These are phyloP conservation scores for Nigrospora osmanthi DNA, from an alignment of 2,329 filamentous ascomycete species.

Conservation along the genomic window DNA sequence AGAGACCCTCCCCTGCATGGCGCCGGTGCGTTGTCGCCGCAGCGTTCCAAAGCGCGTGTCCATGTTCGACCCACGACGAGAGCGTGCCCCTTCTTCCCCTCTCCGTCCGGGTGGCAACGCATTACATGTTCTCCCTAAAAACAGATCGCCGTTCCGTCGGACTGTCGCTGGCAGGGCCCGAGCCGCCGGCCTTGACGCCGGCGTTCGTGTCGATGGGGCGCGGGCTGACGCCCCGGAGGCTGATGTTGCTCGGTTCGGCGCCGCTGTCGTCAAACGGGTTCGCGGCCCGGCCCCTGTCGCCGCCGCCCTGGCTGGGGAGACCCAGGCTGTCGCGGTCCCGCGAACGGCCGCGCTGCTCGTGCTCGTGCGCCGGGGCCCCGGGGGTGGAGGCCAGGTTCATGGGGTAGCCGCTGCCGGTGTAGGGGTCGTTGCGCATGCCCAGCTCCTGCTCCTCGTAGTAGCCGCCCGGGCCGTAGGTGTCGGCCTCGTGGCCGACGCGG, in stretches of 20 bases:
- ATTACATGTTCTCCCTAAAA: constrained; percentile 61
- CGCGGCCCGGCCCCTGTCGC: constrained; percentile 24
- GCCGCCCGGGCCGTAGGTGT: constrained; percentile 48
- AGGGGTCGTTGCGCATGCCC: constrained; percentile 31
- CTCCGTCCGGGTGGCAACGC: neutral
- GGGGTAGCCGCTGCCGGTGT: constrained; percentile 31
- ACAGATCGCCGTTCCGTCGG: constrained; percentile 62
- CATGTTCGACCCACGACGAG: neutral
- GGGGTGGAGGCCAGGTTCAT: constrained; percentile 38
- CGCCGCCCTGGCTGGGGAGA: constrained; percentile 31
- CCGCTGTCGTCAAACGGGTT: constrained; percentile 68
- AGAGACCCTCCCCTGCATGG: neutral
- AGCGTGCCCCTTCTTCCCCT: neutral
- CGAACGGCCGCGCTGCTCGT: constrained; percentile 29
- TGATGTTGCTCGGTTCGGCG: constrained; percentile 52
- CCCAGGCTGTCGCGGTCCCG: constrained; percentile 26
- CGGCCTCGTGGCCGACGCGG: constrained; percentile 66
- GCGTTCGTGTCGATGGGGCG: constrained; percentile 54
- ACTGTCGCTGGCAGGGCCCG: constrained; percentile 40
- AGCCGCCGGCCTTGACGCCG: constrained; percentile 18
- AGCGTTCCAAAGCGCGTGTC: neutral
- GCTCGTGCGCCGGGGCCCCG: constrained; percentile 14
- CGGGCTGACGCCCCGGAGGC: constrained; percentile 66
- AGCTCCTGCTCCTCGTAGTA: constrained; percentile 76
- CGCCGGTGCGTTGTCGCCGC: neutral